phyloP scores from a whole-genome alignment of 805 yeast species.

The Metahyphopichia silvanorum region DNA sequence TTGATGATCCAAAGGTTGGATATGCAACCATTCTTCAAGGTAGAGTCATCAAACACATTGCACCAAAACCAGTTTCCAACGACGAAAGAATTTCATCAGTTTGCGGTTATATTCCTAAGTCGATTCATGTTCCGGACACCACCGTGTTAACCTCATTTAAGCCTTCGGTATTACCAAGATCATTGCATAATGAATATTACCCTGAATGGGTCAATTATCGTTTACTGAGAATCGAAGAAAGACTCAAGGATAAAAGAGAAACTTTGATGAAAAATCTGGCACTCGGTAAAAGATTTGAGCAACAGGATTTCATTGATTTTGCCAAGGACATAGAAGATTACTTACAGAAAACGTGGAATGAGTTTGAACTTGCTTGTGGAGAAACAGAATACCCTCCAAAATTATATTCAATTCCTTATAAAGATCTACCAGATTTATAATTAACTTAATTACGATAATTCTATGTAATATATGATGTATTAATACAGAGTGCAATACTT shows the following conservation, averaged over 20 bases:
- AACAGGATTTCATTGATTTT: conserved; percentile 28
- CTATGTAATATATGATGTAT: not conserved
- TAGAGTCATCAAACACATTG: conserved; percentile 43
- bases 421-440: conserved; percentile 5
- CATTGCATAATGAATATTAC: conserved; percentile 3
- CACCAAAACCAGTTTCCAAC: conserved; percentile 40
- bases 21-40: conserved; percentile 51
- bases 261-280: conserved; percentile 1
- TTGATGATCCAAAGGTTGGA: conserved; percentile 44
- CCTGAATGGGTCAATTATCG: conserved; percentile 6
- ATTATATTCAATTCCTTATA: conserved; percentile 12
- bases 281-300: conserved; percentile 26
- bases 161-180: conserved; percentile 3
- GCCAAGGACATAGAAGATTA: conserved; percentile 26
- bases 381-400: conserved; percentile 10
- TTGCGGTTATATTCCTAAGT: conserved; percentile 4
- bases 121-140: conserved; percentile 3
- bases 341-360: conserved; percentile 22
- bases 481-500: not conserved
- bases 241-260: conserved; percentile 9
- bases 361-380: conserved; percentile 26
- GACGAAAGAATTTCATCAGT: conserved; percentile 5
- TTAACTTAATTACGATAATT: not conserved
- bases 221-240: conserved; percentile 3
- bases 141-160: conserved; percentile 1